Percentiles rank a stretch among this genome's conserved stretches.
Conservation (phyloP, 768 basidiomycete genomes). For the Suillus decipiens region DNA sequence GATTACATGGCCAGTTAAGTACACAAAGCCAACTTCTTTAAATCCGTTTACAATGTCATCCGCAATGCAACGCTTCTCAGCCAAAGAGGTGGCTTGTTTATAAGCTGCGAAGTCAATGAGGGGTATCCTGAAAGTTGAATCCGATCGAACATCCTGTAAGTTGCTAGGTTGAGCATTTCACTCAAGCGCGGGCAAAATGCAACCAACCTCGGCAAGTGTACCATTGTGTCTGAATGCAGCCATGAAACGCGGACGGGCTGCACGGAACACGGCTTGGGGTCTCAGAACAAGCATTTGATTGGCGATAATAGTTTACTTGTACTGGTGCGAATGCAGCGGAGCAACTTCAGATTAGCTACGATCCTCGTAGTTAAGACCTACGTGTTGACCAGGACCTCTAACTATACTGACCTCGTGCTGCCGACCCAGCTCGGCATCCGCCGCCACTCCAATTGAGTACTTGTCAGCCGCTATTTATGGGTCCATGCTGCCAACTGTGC, state of each 20-base stretch:
- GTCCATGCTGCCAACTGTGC: neutral
- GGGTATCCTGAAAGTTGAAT: slow-evolving; percentile 62
- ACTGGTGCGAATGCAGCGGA: neutral
- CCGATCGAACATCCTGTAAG: slow-evolving; percentile 36
- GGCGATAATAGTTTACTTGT: neutral
- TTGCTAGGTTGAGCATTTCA: neutral
- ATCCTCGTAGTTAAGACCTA: too few species aligned
- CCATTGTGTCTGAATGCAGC: slow-evolving; percentile 9
- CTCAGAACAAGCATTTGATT: slow-evolving; percentile 1
- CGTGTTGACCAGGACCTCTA: too few species aligned
- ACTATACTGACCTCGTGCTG: too few species aligned
- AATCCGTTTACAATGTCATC: slow-evolving; percentile 72
- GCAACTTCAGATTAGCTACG: neutral
- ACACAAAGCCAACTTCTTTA: slow-evolving; percentile 81
- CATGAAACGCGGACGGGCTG: neutral
- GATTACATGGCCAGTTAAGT: slow-evolving; percentile 75
- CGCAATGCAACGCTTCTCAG: slow-evolving; percentile 64
- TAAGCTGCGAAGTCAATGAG: slow-evolving; percentile 79
- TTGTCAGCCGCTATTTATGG: too few species aligned
- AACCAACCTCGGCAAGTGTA: slow-evolving; percentile 29
- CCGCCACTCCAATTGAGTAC: too few species aligned
- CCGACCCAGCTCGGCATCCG: too few species aligned
- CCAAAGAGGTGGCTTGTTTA: slow-evolving; percentile 45
- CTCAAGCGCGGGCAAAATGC: neutral
- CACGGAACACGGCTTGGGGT: neutral